Conservation (phyloP, 352 stramenopile species). For the Globisporangium uncinulatum region DNA sequence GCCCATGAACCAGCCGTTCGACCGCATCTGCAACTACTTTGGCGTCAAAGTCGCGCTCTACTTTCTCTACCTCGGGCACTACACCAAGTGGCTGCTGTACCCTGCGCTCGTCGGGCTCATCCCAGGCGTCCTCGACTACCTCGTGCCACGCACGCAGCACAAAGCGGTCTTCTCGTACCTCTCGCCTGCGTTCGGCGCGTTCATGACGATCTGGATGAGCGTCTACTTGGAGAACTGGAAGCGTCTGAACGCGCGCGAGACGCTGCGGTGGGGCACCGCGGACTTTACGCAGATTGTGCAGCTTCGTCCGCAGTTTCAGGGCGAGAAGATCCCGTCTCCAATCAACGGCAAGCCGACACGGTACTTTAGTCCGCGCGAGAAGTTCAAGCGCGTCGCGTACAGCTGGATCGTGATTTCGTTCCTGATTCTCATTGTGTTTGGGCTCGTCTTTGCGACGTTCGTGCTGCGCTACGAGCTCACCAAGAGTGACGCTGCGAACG, state of each 20-base stretch:
- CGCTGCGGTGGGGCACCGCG: conserved; percentile 26
- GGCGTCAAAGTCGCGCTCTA: conserved; percentile 95
- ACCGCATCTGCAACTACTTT: conserved; percentile 82
- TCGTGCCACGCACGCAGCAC: conserved; percentile 35
- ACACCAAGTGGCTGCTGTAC: conserved; percentile 94
- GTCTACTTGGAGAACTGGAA: conserved; percentile 90
- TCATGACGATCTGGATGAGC: conserved; percentile 89
- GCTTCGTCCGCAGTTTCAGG: conserved; percentile 69
- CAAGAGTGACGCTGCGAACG: conserved; percentile 47
- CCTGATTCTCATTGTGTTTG: conserved; percentile 72
- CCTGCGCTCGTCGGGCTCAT: conserved; percentile 88
- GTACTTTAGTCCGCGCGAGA: conserved; percentile 61
- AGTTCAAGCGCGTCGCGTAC: conserved; percentile 65
- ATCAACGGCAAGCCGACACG: conserved; percentile 66
- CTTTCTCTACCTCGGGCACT: conserved; percentile 96
- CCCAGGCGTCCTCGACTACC: conserved; percentile 77
- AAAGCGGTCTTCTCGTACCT: conserved; percentile 70
- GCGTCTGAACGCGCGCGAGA: conserved; percentile 69
- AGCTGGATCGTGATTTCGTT: conserved; percentile 70
- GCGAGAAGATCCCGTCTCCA: conserved; percentile 65
- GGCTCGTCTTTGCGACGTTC: conserved; percentile 72
- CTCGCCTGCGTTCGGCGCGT: conserved; percentile 69
- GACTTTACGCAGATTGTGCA: conserved; percentile 56
- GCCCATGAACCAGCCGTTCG: conserved; percentile 76
- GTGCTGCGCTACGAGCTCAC: conserved; percentile 71